Evolutionary conservation across 140 eudicot species (phyloP), one percentile per base, ranked within the genome.

Genomic region (Flaveria floridana): DNA sequence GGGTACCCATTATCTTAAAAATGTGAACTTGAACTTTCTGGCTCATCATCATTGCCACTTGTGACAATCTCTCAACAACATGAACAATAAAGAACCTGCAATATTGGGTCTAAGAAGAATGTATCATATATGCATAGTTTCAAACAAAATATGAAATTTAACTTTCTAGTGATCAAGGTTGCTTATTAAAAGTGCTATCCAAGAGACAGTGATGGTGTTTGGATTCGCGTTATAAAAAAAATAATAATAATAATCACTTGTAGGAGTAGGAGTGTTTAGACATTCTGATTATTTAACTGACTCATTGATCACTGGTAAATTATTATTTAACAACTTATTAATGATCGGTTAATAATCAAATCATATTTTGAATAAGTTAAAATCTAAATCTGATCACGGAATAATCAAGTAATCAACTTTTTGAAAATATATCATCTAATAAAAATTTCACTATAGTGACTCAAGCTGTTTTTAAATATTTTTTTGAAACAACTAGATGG

Each of bases 1-100:
- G 84, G 86, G 82, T 79, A 80, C 90, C 95, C 91, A 82, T 84
- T 88, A 88, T 69, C 84, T 84, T 77, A 72, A 82, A 72, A 80
- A 83, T 74, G 85, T 78, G 86, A 84, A 76, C 42, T 41, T 73
- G 30, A 81, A 71, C 64, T 82, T 82, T 89, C 93, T 74, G 78
- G 76, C 78, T 80, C 77, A 59, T 82, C 86, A 89, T 89, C 87
- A 85, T 85, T 87, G 76, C 73, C 86, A 86, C 82, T 78, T 46
- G 79, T 41, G 63, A 79, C 79, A 79, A 79, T 79, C 74, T 79
- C 47, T 78, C 5, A 21, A 47, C 30, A 28, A 21, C 50, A 52
- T 52, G 37, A 72, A 62, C 72, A 28, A 72, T 64, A 62, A 65
- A 65, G 68, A 41, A 30, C 64, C 71, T 56, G 83, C 28, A 79